A percentile compares a stretch with the other conserved stretches of the same genome.
Conservation (phyloP, 352 stramenopile genomes). For the Peronospora tabacina region DNA sequence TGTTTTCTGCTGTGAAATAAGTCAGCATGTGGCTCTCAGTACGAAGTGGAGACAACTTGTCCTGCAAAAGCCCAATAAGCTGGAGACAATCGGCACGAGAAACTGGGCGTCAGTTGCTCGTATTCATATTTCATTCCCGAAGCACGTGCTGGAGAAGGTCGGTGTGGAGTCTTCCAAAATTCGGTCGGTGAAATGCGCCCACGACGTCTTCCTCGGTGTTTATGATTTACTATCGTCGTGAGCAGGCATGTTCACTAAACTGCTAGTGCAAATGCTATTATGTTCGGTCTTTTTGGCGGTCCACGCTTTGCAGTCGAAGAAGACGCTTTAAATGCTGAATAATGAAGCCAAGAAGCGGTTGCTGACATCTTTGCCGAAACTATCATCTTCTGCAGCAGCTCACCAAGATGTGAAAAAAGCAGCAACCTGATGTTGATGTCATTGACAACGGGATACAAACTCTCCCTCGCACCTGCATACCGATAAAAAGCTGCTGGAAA, state of each 20-base stretch:
- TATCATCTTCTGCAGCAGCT: conserved; percentile 18
- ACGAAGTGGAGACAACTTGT: conserved; percentile 11
- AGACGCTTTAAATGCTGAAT: conserved; percentile 33
- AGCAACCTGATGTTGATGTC: conserved; percentile 2
- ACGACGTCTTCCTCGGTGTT: conserved; percentile 36
- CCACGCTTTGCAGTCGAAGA: conserved; percentile 29
- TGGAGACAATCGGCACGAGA: conserved; percentile 5
- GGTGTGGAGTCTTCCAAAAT: conserved; percentile 23
- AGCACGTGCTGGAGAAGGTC: conserved; percentile 30
- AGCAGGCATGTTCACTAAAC: conserved; percentile 28
- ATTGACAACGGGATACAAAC: conserved; percentile 10
- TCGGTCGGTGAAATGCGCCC: conserved; percentile 17
- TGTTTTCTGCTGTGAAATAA: conserved; percentile 48
- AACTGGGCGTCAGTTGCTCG: conserved; percentile 3
- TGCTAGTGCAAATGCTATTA: background rate
- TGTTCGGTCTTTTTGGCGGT: background rate
- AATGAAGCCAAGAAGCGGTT: conserved; percentile 26
- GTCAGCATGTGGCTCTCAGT: conserved; percentile 35
- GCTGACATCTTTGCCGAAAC: conserved; percentile 20
- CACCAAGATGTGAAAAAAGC: conserved; percentile 35
- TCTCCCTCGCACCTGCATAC: background rate
- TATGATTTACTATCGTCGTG: conserved; percentile 38
- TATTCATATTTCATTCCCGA: conserved; percentile 32
- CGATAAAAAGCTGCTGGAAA: conserved; percentile 19
- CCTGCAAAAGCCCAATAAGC: conserved; percentile 6